Percentiles rank a stretch among this genome's conserved stretches.
Conservation (phyloP, 345 rosid species). For the Corchorus olitorius region DNA sequence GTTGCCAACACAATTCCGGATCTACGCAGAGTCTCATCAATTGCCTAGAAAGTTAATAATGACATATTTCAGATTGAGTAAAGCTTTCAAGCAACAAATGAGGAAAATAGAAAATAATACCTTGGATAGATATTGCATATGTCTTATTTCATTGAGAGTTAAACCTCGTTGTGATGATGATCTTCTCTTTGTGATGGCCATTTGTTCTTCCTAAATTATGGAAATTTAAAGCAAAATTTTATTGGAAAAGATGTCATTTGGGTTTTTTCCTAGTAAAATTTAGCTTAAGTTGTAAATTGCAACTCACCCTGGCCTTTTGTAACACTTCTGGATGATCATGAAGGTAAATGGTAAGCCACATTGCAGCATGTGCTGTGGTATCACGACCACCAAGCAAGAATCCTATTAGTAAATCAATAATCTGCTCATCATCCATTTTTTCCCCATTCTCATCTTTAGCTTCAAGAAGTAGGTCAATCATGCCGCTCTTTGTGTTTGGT, state of each 20-base stretch:
- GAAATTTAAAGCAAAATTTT: too few relatives aligned
- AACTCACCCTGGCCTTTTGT: too few relatives aligned
- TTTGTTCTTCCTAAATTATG: slow-evolving; percentile 36
- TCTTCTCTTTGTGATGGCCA: slow-evolving; percentile 29
- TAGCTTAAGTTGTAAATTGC: too few relatives aligned
- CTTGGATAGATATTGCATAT: slow-evolving; percentile 46
- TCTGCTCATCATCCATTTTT: slow-evolving; percentile 27
- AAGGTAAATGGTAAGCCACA: too few relatives aligned
- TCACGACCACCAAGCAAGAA: slow-evolving; percentile 41
- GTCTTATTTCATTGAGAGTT: slow-evolving; percentile 37
- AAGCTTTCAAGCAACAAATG: too few relatives aligned
- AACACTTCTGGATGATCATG: too few relatives aligned
- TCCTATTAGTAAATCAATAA: slow-evolving; percentile 27
- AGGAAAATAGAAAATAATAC: slow-evolving; percentile 13
- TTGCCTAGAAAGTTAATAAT: too few relatives aligned
- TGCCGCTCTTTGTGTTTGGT: background rate
- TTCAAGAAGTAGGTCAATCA: slow-evolving; percentile 33
- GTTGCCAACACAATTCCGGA: background rate
- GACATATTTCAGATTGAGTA: too few relatives aligned
- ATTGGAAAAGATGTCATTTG: background rate
- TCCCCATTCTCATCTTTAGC: slow-evolving; percentile 35
- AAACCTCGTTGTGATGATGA: slow-evolving; percentile 25
- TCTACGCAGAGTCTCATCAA: background rate
- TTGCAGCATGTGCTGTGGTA: background rate
- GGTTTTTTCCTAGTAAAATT: too few relatives aligned